These are phyloP conservation scores for Baorangia bicolor DNA, from an alignment of 768 basidiomycete species.

Conservation along the genomic window DNA sequence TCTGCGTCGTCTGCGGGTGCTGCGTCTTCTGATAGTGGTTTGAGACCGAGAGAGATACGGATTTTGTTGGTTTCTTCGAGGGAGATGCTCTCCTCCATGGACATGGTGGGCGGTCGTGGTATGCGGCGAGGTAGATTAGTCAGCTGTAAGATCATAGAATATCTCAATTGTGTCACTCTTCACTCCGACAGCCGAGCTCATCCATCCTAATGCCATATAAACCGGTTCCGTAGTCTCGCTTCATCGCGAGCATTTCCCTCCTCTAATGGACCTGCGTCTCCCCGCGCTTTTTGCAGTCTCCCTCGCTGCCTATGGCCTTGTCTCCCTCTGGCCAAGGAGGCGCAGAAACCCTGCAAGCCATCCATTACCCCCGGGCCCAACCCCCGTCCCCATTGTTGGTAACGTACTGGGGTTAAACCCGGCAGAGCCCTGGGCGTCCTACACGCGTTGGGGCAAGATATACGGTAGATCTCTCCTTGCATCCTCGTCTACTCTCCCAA, in stretches of 20 bases:
- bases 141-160: neutral
- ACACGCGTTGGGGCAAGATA: constrained; percentile 30
- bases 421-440: constrained; percentile 32
- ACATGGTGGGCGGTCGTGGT: constrained; percentile 39
- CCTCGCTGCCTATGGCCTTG: constrained; percentile 4
- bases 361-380: constrained; percentile 52
- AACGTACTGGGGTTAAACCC: constrained; percentile 29
- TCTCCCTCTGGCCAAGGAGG: constrained; percentile 3
- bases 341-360: neutral
- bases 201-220: neutral
- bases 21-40: constrained; percentile 85
- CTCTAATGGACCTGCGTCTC: constrained; percentile 12
- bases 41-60: constrained; percentile 89
- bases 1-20: constrained; percentile 73
- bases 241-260: neutral
- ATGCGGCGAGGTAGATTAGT: constrained; percentile 7
- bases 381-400: constrained; percentile 38
- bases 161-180: neutral
- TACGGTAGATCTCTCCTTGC: constrained; percentile 25
- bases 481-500: constrained; percentile 8
- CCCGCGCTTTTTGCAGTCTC: constrained; percentile 9
- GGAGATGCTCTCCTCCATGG: constrained; percentile 86
- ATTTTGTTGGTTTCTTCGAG: constrained; percentile 96
- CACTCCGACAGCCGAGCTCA: constrained; percentile 5
- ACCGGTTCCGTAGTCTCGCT: neutral